Evolutionary conservation across 2,329 filamentous ascomycete genomes (phyloP).

Genomic region (Zalaria sp.): DNA sequence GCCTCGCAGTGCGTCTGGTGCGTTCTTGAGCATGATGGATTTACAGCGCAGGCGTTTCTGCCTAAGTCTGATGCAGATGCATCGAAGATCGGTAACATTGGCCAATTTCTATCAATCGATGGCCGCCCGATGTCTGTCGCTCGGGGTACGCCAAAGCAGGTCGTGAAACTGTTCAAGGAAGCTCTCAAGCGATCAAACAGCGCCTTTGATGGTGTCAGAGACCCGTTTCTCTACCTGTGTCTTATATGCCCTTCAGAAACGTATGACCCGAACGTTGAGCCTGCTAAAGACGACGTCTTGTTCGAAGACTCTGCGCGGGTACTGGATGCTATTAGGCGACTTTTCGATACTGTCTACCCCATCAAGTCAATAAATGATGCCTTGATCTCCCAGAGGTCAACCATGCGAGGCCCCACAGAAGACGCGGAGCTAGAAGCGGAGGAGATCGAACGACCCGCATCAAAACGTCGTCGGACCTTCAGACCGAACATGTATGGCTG

Average conservation of each 20-base stretch:
- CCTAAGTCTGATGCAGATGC: slow-evolving; percentile 34
- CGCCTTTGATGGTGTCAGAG: slow-evolving; percentile 21
- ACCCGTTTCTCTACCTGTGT: slow-evolving; percentile 50
- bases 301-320: slow-evolving; percentile 44
- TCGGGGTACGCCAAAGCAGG: slow-evolving; percentile 45
- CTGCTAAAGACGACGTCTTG: slow-evolving; percentile 57
- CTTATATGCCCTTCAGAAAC: slow-evolving; percentile 46
- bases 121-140: slow-evolving; percentile 45
- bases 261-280: slow-evolving; percentile 61
- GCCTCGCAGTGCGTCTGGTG: slow-evolving; percentile 39
- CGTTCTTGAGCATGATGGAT: slow-evolving; percentile 21
- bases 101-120: slow-evolving; percentile 54
- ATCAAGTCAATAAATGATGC: neutral
- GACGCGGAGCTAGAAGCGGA: neutral
- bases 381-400: neutral
- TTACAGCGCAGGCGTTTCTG: slow-evolving; percentile 43
- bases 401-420: neutral
- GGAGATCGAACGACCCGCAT: neutral
- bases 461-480: neutral
- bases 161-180: slow-evolving; percentile 39
- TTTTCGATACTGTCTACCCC: slow-evolving; percentile 29
- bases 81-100: slow-evolving; percentile 24
- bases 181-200: slow-evolving; percentile 22
- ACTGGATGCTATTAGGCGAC: slow-evolving; percentile 25
- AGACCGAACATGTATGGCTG: slow-evolving; percentile 20